A percentile compares a stretch with the other conserved stretches of the same genome.
phyloP scores from a whole-genome alignment of 805 yeast species.

The Saccharomycopsis lassenensis region DNA sequence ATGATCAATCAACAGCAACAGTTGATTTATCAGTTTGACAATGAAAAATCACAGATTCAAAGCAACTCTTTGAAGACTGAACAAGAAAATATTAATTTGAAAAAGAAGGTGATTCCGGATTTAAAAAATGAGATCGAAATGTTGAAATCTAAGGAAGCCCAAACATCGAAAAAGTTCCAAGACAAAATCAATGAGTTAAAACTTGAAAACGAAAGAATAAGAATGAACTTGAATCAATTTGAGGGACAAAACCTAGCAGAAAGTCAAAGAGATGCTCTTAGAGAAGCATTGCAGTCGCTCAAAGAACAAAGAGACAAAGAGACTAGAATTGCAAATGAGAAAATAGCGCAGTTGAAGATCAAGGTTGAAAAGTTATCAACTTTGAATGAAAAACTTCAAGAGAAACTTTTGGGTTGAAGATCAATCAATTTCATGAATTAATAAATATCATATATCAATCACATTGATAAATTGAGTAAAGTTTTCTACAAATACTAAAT shows the following conservation, averaged over 20 bases:
- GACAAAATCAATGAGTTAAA: slow-evolving; percentile 24
- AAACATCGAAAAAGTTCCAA: slow-evolving; percentile 17
- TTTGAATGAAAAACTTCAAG: slow-evolving; percentile 13
- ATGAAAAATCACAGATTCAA: slow-evolving; percentile 28
- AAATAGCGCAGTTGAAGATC: slow-evolving; percentile 20
- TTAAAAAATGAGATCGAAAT: slow-evolving; percentile 33
- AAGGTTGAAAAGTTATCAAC: slow-evolving; percentile 19
- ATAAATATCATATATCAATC: background rate
- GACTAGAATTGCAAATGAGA: slow-evolving; percentile 21
- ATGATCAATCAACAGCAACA: slow-evolving; percentile 35
- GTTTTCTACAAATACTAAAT: too few species aligned
- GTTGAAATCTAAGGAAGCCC: slow-evolving; percentile 20
- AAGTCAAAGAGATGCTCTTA: slow-evolving; percentile 24
- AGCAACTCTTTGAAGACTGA: slow-evolving; percentile 31
- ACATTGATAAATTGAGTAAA: background rate
- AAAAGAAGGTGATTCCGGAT: slow-evolving; percentile 34
- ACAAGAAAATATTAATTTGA: slow-evolving; percentile 32
- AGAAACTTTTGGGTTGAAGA: slow-evolving; percentile 10
- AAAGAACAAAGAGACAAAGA: slow-evolving; percentile 23
- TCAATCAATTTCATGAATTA: background rate
- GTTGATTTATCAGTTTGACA: slow-evolving; percentile 30
- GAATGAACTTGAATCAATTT: slow-evolving; percentile 25
- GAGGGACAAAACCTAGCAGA: slow-evolving; percentile 18
- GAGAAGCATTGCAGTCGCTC: slow-evolving; percentile 24
- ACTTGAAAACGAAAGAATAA: slow-evolving; percentile 25